Conservation (phyloP, 2,329 filamentous ascomycete species). For the Colletotrichum chrysophilum region DNA sequence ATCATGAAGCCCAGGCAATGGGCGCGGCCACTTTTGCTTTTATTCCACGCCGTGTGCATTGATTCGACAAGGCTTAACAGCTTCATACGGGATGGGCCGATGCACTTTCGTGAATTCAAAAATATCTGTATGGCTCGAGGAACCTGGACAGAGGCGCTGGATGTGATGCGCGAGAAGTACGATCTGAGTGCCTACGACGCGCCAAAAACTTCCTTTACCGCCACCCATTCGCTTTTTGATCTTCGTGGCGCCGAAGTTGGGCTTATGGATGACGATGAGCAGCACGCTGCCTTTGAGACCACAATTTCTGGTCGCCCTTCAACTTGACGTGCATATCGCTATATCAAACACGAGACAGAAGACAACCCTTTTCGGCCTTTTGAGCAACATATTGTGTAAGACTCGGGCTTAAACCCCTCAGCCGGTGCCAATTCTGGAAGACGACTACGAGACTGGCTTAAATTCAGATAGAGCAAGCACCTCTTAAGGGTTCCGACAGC, state of each 20-base stretch:
- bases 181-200: background rate
- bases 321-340: too few relatives aligned
- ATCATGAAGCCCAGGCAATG: background rate
- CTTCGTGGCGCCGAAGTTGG: rapidly evolving
- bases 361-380: background rate
- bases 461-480: too few relatives aligned
- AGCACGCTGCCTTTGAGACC: too few relatives aligned
- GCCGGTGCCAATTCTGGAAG: too few relatives aligned
- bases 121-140: background rate
- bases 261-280: too few relatives aligned
- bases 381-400: background rate
- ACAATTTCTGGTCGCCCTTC: too few relatives aligned
- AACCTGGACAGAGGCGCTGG: background rate
- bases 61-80: background rate
- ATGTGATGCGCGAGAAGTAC: rapidly evolving
- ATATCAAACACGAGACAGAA: background rate
- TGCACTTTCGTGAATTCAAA: rapidly evolving
- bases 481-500: too few relatives aligned
- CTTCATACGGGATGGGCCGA: rapidly evolving
- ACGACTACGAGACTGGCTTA: too few relatives aligned
- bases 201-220: background rate
- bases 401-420: too few relatives aligned
- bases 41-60: background rate
- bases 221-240: rapidly evolving
- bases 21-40: background rate